Conservation (phyloP, 2,329 filamentous ascomycete genomes). For the Hymenotorrendiella dingleyae region DNA sequence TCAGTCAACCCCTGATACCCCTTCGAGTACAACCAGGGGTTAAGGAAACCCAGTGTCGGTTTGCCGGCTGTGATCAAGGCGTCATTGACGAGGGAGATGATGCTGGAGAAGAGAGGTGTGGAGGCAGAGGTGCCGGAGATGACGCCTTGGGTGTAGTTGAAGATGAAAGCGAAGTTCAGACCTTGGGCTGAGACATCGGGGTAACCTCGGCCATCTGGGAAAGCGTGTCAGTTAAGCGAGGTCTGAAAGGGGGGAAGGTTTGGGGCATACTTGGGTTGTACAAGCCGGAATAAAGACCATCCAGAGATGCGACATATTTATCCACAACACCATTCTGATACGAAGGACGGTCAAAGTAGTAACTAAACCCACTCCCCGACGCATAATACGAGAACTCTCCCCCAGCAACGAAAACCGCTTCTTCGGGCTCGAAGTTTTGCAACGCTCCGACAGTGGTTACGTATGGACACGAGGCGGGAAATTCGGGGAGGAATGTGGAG, state of each 20-base stretch:
- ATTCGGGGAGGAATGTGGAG: slow-evolving; percentile 45
- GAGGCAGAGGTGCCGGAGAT: slow-evolving; percentile 48
- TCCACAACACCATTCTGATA: slow-evolving; percentile 38
- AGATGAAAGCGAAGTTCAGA: slow-evolving; percentile 43
- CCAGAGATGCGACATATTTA: slow-evolving; percentile 25
- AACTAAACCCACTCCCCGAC: slow-evolving; percentile 48
- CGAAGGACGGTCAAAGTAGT: slow-evolving; percentile 38
- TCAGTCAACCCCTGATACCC: slow-evolving; percentile 24
- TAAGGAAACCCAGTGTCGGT: slow-evolving; percentile 36
- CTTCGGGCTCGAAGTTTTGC: slow-evolving; percentile 26
- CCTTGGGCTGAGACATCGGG: slow-evolving; percentile 51
- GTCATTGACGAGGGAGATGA: slow-evolving; percentile 58
- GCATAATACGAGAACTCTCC: too few species aligned
- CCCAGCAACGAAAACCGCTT: too few species aligned
- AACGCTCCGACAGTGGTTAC: slow-evolving; percentile 21
- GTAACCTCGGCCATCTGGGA: slow-evolving; percentile 14
- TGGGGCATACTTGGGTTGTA: slow-evolving; percentile 39
- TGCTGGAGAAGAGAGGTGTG: slow-evolving; percentile 48
- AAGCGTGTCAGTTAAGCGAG: too few species aligned
- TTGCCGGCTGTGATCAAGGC: slow-evolving; percentile 47
- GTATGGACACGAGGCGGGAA: slow-evolving; percentile 42
- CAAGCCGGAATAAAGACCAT: slow-evolving; percentile 15
- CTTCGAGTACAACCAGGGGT: slow-evolving; percentile 35
- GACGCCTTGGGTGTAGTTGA: slow-evolving; percentile 28
- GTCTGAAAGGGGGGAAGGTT: too few species aligned